A percentile compares a stretch with the other conserved stretches of the same genome.
Conservation (phyloP, 768 basidiomycete genomes). For the Pleurotus giganteus region DNA sequence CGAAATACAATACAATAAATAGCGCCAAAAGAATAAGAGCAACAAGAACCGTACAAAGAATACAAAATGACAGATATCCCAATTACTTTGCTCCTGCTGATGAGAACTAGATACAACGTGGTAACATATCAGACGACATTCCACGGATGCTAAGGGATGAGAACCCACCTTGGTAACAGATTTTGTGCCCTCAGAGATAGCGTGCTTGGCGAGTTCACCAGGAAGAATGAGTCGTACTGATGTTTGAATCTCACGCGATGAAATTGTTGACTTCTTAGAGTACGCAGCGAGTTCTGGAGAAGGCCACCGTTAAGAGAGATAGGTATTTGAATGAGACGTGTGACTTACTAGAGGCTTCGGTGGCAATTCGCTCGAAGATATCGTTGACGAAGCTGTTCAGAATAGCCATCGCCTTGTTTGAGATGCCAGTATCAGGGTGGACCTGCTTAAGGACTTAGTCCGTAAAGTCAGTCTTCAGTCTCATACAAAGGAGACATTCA, state of each 20-base stretch:
- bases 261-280: constrained; percentile 98
- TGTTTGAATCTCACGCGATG: constrained; percentile 97
- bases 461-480: not conserved
- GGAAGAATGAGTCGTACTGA: constrained; percentile 96
- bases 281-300: constrained; percentile 86
- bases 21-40: constrained; percentile 3
- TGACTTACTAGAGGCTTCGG: constrained; percentile 81
- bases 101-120: constrained; percentile 6
- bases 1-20: constrained; percentile 10
- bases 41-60: not conserved
- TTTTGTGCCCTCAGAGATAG: constrained; percentile 16
- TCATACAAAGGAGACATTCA: not conserved
- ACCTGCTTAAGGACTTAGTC: constrained; percentile 80
- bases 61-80: not conserved
- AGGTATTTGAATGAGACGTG: not conserved
- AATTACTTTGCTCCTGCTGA: constrained; percentile 14
- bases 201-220: constrained; percentile 62
- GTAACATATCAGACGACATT: not conserved
- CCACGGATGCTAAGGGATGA: not conserved
- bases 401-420: constrained; percentile 86
- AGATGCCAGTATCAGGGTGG: constrained; percentile 92
- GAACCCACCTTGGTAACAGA: constrained; percentile 13
- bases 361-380: constrained; percentile 84
- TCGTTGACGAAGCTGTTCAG: constrained; percentile 84
- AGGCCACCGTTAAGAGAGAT: not conserved